Percentiles rank a stretch among this genome's conserved stretches.
phyloP scores from a whole-genome alignment of 129 eudicot species.

The Deinandra increscens region DNA sequence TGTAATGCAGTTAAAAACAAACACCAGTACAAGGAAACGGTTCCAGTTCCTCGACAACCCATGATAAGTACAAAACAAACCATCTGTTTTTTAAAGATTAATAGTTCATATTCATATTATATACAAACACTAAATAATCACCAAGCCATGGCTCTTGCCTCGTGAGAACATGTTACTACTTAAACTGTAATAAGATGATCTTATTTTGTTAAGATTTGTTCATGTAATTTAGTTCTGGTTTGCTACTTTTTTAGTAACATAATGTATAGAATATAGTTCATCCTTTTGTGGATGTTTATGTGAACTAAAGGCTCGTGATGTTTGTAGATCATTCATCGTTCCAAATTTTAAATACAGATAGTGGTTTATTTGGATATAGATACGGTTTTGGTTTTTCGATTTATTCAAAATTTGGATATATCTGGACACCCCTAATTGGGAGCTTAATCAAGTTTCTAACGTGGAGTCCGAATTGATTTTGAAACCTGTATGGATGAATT shows the following conservation, averaged over 20 bases:
- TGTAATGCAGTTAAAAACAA: conserved; percentile 80
- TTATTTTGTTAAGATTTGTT: background rate
- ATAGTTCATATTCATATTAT: conserved; percentile 9
- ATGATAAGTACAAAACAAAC: conserved; percentile 18
- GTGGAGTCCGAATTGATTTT: no score
- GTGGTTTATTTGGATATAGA: background rate
- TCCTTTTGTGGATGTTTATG: conserved; percentile 18
- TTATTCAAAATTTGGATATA: no score
- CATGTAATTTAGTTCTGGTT: conserved; percentile 16
- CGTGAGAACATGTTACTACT: conserved; percentile 10
- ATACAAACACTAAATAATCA: conserved; percentile 21
- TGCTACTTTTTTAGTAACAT: conserved; percentile 17
- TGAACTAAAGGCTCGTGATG: conserved; percentile 21
- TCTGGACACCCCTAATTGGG: no score
- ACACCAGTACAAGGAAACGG: conserved; percentile 51
- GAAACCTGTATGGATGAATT: no score
- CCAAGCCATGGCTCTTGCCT: background rate
- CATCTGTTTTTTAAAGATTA: conserved; percentile 11
- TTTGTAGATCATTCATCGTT: background rate
- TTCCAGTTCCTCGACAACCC: conserved; percentile 35
- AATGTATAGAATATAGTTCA: conserved; percentile 14
- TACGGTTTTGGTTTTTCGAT: no score
- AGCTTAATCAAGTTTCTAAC: no score
- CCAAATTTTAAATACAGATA: no score
- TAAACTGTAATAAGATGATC: conserved; percentile 15